Evolutionary conservation across 2,329 filamentous ascomycete genomes (phyloP).

Genomic region (Seiridium cupressi): DNA sequence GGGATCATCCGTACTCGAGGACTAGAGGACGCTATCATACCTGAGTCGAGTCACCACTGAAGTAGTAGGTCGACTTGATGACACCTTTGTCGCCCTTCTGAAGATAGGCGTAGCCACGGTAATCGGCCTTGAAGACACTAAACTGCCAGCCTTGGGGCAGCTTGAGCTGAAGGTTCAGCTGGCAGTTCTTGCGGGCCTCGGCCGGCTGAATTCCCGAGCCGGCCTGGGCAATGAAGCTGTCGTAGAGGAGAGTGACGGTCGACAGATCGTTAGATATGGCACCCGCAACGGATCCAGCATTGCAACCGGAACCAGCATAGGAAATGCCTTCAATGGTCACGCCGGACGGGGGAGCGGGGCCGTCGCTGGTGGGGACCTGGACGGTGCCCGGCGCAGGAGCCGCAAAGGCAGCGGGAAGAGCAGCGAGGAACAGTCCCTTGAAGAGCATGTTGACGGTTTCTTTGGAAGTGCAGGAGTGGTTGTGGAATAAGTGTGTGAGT

Average conservation of each 20-base stretch:
- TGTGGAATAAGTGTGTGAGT: neutral
- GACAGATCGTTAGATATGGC: constrained; percentile 23
- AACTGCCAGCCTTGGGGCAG: constrained; percentile 25
- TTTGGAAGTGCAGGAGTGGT: neutral
- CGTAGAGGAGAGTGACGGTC: constrained; percentile 49
- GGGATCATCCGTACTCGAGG: too few relatives aligned
- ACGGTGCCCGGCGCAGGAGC: constrained; percentile 1
- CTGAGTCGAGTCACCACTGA: constrained; percentile 43
- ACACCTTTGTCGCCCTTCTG: constrained; percentile 43
- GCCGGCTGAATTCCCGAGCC: constrained; percentile 39
- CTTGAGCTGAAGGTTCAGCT: constrained; percentile 48
- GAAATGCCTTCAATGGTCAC: constrained; percentile 22
- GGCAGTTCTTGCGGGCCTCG: constrained; percentile 51
- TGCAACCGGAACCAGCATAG: constrained; percentile 26
- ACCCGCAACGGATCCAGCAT: constrained; percentile 20
- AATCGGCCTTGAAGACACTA: constrained; percentile 41
- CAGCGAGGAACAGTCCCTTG: neutral
- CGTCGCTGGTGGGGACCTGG: constrained; percentile 13
- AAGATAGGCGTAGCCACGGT: constrained; percentile 48
- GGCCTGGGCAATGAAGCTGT: constrained; percentile 47
- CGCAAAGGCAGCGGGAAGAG: constrained; percentile 8
- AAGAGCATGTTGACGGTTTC: constrained; percentile 5
- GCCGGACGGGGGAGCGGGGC: constrained; percentile 15
- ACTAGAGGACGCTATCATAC: constrained; percentile 19
- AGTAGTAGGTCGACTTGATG: constrained; percentile 53